Evolutionary conservation across 2,329 filamentous ascomycete species (phyloP), one percentile per base, ranked within the genome.

Genomic region (Epichloe coenophiala): DNA sequence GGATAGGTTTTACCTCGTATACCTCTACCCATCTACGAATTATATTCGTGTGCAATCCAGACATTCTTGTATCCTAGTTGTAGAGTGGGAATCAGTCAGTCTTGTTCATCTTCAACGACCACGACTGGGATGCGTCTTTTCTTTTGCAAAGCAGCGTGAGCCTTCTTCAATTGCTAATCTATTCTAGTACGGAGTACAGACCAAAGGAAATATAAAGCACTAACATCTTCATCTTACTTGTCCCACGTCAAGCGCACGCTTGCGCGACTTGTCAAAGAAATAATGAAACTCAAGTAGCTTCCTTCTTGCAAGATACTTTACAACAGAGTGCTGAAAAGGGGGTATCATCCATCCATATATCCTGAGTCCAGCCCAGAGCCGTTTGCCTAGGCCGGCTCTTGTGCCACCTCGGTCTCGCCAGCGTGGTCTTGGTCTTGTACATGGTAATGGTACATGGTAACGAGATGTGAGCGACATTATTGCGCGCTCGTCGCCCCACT

Each of bases 351-450:
- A 58, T 58, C 33, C 55, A 58, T 45, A 53, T 51, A 51, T 61
- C 56, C 58, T 59, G 58, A 63, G 62, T 59, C 60, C 62, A 59
- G 62, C 60, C 62, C 60, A 61, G 59, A 57, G 56, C 54, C 35
- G 38, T 38, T 12, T 19, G 57, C 54, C 54, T 45, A 52, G 54
- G 53, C 53, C 55, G 52, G 57, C 50, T 54, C 53, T 49, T 45
- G 51, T 56, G 57, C 48, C 53, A 52, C 51, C 44, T 47, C 47
- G 52, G 48, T 55, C 53, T 53, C 43, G 54, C 56, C 56, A 54
- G 48, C 55, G 37, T 33, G 4, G 21, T 49, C 35, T 15, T 37
- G 52, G 48, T 57, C 47, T 61, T 58, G 55, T 59, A 60, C 61
- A 62, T 51, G 53, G 54, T 56, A 56, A 51, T 57, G 55, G 59